Evolutionary conservation across 306 rosid genomes (phyloP), one percentile per base, ranked within the genome.

Genomic region (Myrica gale): DNA sequence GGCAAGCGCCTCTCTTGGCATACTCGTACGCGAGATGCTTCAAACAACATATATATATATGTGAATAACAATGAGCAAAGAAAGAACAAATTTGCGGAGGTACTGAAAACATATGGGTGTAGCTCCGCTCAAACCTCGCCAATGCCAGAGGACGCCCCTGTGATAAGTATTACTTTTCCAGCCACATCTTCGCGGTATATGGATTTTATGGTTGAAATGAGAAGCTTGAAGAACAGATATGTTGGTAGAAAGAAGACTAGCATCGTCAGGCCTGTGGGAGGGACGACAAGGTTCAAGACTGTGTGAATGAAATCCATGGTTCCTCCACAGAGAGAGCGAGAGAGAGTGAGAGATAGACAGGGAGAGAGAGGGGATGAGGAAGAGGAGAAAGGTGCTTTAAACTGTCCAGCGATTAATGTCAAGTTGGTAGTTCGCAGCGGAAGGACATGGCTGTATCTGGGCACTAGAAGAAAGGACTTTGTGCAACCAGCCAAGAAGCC

Each of bases 131-230:
- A 70, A 58, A 88, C 92, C 91, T 90, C 85, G 75, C 96, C 91
- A 20, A 78, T 86, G 71, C 91, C 84, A 0, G 88, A 90, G 71
- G 88, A 88, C 1, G 85, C 91, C 15, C 89, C 92, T 8, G 88
- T 80, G 74, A 86, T 86, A 7, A 90, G 82, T 44, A 90, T 69
- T 5, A 90, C 90, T 86, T 88, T 86, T 73, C 92, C 91, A 37
- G 86, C 83, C 46, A 90, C 87, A 68, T 88, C 72, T 77, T 84
- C 86, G 17, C 47, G 42, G 43, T 9, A 58, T 11, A 62, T 4
- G 58, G 80, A 80, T 74, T 70, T 74, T 58, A 26, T 9, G 52
- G 37, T 20, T 69, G 16, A 74, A 57, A 2, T 19, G 66, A 83
- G n/a, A 44, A 70, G 13, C 74, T 80, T 88, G 80, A 82, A 82